These are phyloP conservation scores for carrot (Daucus carota) DNA, from an alignment of 129 eudicot genomes.

Conservation along the genomic window DH1_v3.0 NC_030382.2:43308001-43308500, in stretches of 20 bases:
- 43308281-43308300: constrained; percentile 6
- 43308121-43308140: constrained; percentile 4
- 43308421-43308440: constrained; percentile 72
- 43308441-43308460: constrained; percentile 12
- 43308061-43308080: not conserved
- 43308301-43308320: not conserved
- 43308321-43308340: constrained; percentile 3
- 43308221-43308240: not conserved
- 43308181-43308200: constrained; percentile 82
- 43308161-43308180: constrained; percentile 74
- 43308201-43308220: constrained; percentile 53
- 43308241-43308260: constrained; percentile 6
- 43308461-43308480: constrained; percentile 8
- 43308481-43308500: not conserved
- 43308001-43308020: not conserved
- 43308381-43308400: constrained; percentile 95
- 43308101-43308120: constrained; percentile 1
- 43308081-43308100: not conserved
- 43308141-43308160: constrained; percentile 55
- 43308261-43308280: not conserved
- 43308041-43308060: not conserved
- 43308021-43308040: constrained; percentile 1
- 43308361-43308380: constrained; percentile 27
- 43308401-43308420: constrained; percentile 64
- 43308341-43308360: not conserved